Evolutionary conservation across 2,329 filamentous ascomycete species (phyloP).

Genomic region (Botryotinia convoluta): DNA sequence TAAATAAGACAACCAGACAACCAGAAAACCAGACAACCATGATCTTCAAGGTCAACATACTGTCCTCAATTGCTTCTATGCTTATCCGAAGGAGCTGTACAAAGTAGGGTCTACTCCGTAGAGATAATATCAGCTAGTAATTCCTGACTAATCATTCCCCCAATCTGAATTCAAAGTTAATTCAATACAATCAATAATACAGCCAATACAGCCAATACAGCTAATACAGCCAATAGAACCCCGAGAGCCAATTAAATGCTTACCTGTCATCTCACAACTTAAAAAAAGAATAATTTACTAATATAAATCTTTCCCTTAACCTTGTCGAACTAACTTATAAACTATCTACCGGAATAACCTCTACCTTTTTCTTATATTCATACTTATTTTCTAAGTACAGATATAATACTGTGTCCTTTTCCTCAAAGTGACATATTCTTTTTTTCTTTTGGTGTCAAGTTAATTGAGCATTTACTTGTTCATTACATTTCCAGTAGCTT

Average conservation of each 20-base stretch:
- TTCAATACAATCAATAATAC: neutral
- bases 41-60: neutral
- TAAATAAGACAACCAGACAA: neutral
- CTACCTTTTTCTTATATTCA: slow-evolving; percentile 4
- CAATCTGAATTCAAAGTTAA: neutral
- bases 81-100: neutral
- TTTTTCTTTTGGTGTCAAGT: neutral
- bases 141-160: neutral
- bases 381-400: neutral
- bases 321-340: neutral
- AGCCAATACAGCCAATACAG: neutral
- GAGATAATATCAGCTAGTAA: too few relatives aligned
- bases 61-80: neutral
- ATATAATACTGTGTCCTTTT: slow-evolving; percentile 7
- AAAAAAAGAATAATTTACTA: slow-evolving; percentile 4
- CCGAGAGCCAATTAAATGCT: neutral
- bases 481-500: neutral
- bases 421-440: neutral
- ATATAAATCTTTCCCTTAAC: slow-evolving; percentile 2
- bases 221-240: slow-evolving; percentile 9
- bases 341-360: neutral
- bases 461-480: slow-evolving; percentile 12
- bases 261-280: slow-evolving; percentile 16
- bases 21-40: neutral
- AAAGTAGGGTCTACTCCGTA: neutral